Percentiles rank a stretch among this genome's conserved stretches.
phyloP scores from a whole-genome alignment of 768 basidiomycete species.

The Trametes gibbosa region DNA sequence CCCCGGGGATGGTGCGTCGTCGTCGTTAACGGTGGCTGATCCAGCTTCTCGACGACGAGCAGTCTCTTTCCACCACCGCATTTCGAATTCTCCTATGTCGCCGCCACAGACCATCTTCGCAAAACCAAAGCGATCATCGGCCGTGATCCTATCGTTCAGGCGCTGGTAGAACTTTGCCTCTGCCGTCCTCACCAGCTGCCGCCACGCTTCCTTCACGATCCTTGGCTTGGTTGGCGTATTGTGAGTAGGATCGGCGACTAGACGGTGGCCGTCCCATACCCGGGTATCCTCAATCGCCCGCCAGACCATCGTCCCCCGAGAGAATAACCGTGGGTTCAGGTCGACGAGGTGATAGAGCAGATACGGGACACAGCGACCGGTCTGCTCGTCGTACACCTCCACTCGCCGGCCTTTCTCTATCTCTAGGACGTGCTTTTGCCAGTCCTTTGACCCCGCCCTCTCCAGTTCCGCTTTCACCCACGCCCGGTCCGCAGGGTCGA shows the following conservation, averaged over 20 bases:
- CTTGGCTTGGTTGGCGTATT: neutral
- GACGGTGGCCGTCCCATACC: neutral
- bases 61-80: neutral
- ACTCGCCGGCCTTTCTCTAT: conserved; percentile 1
- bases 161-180: conserved; percentile 7
- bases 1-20: neutral
- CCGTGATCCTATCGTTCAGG: neutral
- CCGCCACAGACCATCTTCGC: conserved; percentile 5
- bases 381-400: conserved; percentile 1
- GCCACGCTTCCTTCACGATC: conserved; percentile 17
- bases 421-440: neutral
- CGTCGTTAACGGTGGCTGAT: neutral
- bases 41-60: too few species aligned
- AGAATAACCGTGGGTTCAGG: conserved; percentile 11
- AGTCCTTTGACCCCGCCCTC: neutral
- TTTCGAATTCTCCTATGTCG: neutral
- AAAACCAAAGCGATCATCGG: neutral
- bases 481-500: neutral
- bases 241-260: neutral
- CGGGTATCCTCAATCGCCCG: conserved; percentile 12
- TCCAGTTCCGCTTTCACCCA: conserved; percentile 1
- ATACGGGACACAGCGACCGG: neutral
- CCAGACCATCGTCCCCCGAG: conserved; percentile 16
- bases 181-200: conserved; percentile 1
- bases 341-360: conserved; percentile 4